These are phyloP conservation scores for Penicillium longicatenatum DNA, from an alignment of 495 filamentous ascomycete species.

Conservation along the genomic window DNA sequence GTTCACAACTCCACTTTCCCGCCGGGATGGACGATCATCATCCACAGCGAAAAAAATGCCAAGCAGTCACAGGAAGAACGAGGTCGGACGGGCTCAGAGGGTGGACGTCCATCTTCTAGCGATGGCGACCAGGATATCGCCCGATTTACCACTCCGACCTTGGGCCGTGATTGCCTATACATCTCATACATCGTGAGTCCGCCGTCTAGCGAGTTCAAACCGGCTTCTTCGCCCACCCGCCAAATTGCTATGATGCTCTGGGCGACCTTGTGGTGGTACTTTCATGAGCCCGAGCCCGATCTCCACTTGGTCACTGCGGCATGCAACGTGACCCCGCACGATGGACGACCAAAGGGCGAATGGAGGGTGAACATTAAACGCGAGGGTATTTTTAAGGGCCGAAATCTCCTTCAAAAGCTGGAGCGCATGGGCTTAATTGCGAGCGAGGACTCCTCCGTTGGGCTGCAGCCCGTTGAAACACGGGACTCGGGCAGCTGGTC, in stretches of 20 bases:
- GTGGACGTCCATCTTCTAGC: conserved; percentile 6
- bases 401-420: conserved; percentile 82
- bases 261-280: conserved; percentile 96
- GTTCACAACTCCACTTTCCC: conserved; percentile 70
- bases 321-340: conserved; percentile 62
- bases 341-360: conserved; percentile 76
- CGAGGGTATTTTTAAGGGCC: conserved; percentile 82
- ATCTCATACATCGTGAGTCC: conserved; percentile 89
- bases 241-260: conserved; percentile 96
- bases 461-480: conserved; percentile 59
- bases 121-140: conserved; percentile 32
- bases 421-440: conserved; percentile 89
- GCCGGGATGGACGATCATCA: conserved; percentile 83
- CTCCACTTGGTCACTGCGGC: conserved; percentile 59
- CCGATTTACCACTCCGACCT: conserved; percentile 70
- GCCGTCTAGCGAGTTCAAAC: conserved; percentile 75
- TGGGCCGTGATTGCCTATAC: conserved; percentile 79
- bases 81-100: conserved; percentile 13
- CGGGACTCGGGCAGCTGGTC: conserved; percentile 65
- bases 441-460: conserved; percentile 74
- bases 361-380: conserved; percentile 85
- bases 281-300: conserved; percentile 63
- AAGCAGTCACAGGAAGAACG: conserved; percentile 29
- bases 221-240: conserved; percentile 73
- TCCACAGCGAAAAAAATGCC: conserved; percentile 68